Conservation (phyloP, 495 filamentous ascomycete species). For the Tricharina praecox region DNA sequence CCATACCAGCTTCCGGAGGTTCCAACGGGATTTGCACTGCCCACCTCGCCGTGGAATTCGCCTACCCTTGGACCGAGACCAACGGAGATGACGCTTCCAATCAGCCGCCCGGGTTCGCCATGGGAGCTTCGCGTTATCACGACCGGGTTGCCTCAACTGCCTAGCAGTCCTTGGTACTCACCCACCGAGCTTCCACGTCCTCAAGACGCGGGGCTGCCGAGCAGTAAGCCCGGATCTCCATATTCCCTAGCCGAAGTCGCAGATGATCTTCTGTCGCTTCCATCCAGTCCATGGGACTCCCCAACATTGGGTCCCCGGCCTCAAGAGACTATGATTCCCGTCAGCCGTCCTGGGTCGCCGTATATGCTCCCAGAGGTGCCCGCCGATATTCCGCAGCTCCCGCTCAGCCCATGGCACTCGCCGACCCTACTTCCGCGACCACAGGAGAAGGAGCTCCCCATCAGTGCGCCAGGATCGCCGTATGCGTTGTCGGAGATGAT, state of each 20-base stretch:
- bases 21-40: neutral
- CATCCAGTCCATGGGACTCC: neutral
- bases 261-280: neutral
- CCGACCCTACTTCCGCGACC: conserved; percentile 1
- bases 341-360: conserved; percentile 5
- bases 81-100: conserved; percentile 1
- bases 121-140: neutral
- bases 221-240: conserved; percentile 1
- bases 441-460: conserved; percentile 4
- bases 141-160: neutral
- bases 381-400: neutral
- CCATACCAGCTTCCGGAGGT: neutral
- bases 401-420: neutral
- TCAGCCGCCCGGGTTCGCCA: neutral
- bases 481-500: conserved; percentile 1
- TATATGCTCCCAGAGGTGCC: conserved; percentile 2
- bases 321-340: conserved; percentile 1
- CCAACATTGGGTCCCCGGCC: conserved; percentile 1
- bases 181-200: conserved; percentile 3
- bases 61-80: conserved; percentile 5
- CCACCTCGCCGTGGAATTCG: neutral
- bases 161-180: conserved; percentile 1
- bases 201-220: neutral
- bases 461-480: conserved; percentile 9
- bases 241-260: neutral